Conservation (phyloP, 805 yeast species). For the Candida ortonii region DNA sequence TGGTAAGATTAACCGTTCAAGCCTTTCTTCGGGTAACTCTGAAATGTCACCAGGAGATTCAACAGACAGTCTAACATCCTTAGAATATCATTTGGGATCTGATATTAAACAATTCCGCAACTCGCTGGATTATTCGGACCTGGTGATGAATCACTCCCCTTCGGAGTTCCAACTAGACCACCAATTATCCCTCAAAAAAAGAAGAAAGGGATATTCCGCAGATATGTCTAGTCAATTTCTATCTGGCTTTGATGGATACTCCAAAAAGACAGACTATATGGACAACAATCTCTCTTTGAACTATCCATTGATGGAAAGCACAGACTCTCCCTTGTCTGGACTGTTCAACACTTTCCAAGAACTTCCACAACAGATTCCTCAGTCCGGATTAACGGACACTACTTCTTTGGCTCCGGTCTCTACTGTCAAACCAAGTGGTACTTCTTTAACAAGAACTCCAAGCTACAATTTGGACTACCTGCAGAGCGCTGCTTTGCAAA, state of each 20-base stretch:
- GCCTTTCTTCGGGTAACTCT: constrained; percentile 4
- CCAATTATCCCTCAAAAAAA: constrained; percentile 9
- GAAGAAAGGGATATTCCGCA: constrained; percentile 13
- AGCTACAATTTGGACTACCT: constrained; percentile 14
- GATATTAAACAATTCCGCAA: constrained; percentile 13
- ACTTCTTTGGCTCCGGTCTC: not conserved
- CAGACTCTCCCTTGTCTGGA: constrained; percentile 24
- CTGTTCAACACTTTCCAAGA: constrained; percentile 22
- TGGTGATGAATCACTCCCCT: constrained; percentile 6
- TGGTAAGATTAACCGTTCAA: constrained; percentile 3
- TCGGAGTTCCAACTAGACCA: constrained; percentile 5
- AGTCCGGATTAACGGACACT: too few relatives aligned
- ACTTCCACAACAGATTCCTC: constrained; percentile 3
- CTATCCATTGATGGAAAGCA: constrained; percentile 16
- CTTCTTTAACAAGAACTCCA: constrained; percentile 13
- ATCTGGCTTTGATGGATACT: constrained; percentile 20
- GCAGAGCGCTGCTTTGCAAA: constrained; percentile 5
- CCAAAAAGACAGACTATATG: constrained; percentile 15
- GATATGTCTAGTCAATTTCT: constrained; percentile 14
- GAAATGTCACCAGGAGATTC: constrained; percentile 3
- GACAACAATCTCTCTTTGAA: constrained; percentile 7
- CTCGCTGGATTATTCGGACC: constrained; percentile 20
- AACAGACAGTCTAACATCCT: constrained; percentile 13
- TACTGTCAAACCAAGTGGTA: not conserved
- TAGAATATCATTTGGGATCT: constrained; percentile 18